Percentiles rank a stretch among this genome's conserved stretches.
Conservation (phyloP, 352 stramenopile genomes). For the Phytophthora cajani region DNA sequence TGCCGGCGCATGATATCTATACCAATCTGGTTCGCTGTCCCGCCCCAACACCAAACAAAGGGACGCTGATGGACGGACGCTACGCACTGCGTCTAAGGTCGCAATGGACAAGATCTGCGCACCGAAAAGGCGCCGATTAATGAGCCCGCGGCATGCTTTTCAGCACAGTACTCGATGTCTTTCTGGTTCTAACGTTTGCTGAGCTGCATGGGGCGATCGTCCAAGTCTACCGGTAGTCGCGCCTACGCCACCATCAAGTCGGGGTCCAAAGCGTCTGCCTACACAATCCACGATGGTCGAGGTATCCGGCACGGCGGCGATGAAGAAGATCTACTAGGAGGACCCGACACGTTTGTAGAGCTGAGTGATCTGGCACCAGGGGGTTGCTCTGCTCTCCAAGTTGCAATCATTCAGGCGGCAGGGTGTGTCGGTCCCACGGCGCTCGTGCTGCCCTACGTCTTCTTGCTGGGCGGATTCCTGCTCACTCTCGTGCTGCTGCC, state of each 20-base stretch:
- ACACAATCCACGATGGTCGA: slow-evolving; percentile 46
- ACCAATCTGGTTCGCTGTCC: slow-evolving; percentile 2
- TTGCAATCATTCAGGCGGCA: slow-evolving; percentile 45
- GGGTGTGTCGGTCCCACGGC: slow-evolving; percentile 46
- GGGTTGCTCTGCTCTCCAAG: slow-evolving; percentile 35
- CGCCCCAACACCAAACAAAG: neutral
- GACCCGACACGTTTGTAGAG: slow-evolving; percentile 51
- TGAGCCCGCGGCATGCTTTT: neutral
- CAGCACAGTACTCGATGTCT: slow-evolving; percentile 1
- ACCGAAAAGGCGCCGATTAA: slow-evolving; percentile 19
- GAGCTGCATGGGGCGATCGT: slow-evolving; percentile 19
- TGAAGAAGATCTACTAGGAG: slow-evolving; percentile 57
- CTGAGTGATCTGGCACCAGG: slow-evolving; percentile 49
- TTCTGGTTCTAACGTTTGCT: neutral
- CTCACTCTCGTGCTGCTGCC: slow-evolving; percentile 45
- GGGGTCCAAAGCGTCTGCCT: slow-evolving; percentile 32
- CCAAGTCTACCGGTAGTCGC: slow-evolving; percentile 7
- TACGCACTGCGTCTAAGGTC: slow-evolving; percentile 20
- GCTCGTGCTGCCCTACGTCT: slow-evolving; percentile 47
- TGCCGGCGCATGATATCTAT: slow-evolving; percentile 23
- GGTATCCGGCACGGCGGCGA: slow-evolving; percentile 7
- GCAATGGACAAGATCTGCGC: slow-evolving; percentile 14
- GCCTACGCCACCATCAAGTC: slow-evolving; percentile 20
- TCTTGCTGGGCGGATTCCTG: slow-evolving; percentile 54
- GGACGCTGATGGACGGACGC: slow-evolving; percentile 13